Evolutionary conservation across 164 flowering plant genomes (phyloP), one percentile per base, ranked within the genome.

Genomic region (Hamamelis virginiana): DNA sequence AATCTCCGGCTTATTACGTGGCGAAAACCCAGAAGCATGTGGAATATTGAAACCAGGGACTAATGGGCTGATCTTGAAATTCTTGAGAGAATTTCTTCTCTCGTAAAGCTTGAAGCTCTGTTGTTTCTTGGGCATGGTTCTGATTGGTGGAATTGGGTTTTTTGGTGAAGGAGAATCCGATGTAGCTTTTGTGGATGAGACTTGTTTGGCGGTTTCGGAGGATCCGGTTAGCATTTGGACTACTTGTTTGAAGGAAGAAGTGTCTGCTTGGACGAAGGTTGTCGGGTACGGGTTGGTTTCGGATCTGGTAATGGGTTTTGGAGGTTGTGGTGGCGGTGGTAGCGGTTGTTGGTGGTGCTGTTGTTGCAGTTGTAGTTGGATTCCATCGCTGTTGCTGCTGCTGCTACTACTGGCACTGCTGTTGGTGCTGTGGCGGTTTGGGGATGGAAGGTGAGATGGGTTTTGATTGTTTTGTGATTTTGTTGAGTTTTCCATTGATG

Each of bases 161-260:
- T 68, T 68, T 64, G 53, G 3, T 19, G 74, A 27, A 69, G 72
- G 61, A 18, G 70, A 52, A 67, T 70, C 67, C 1, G 74, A 15
- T 15, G 50, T n/a, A 28, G 78, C 59, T 50, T 64, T 68, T 8
- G 25, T 13, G 9, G 63, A 33, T 3, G 80, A 66, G 9, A 74
- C 80, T 9, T 62, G 77, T 69, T 82, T 84, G 62, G 81, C 81
- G 33, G 87, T 78, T 25, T 82, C 80, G 67, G 89, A 69, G 67
- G 89, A 83, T 43, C 92, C 92, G 56, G 92, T 88, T 1, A 88
- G 83, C 87, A 88, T 88, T 64, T 88, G 92, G 33, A 88, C 92
- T 0, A 88, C 92, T 72, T 86, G 90, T 48, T 88, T 88, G 86
- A 88, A 88, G 66, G 90, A 82, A 59, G 84, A 63, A 3, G 90